Base-by-base conservation (phyloP, 495 filamentous ascomycete species). In the Glarea lozoyensis region DNA sequence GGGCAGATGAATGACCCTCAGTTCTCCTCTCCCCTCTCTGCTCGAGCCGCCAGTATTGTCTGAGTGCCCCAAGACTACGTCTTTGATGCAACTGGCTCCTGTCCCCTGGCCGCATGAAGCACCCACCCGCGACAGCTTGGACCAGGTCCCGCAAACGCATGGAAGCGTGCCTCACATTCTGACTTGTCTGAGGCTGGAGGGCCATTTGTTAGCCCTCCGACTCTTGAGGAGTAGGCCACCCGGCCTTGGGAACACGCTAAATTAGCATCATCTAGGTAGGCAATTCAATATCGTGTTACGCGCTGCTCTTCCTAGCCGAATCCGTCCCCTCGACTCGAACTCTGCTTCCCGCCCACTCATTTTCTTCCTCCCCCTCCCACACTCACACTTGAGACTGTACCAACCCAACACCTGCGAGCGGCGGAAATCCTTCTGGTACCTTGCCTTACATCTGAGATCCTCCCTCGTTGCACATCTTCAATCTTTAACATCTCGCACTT, bases 201-300 rank as follows among this genome's bases (percentile, higher is more conserved):
- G n/a, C n/a, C n/a, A n/a, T n/a, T n/a, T n/a, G n/a, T n/a, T n/a
- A n/a, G n/a, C n/a, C n/a, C n/a, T n/a, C n/a, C n/a, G n/a, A n/a
- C n/a, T n/a, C n/a, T n/a, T n/a, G n/a, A n/a, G n/a, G n/a, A n/a
- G n/a, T n/a, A n/a, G n/a, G n/a, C n/a, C n/a, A n/a, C n/a, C n/a
- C n/a, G n/a, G n/a, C n/a, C n/a, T n/a, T n/a, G n/a, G n/a, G n/a
- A n/a, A n/a, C n/a, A n/a, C n/a, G n/a, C n/a, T n/a, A n/a, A n/a
- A n/a, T n/a, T n/a, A n/a, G n/a, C n/a, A n/a, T n/a, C n/a, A n/a
- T n/a, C n/a, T n/a, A n/a, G n/a, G n/a, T n/a, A n/a, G n/a, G 38
- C 46, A 43, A 46, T 46, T 46, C 51, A 39, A 49, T 37, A 38
- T 35, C 27, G 32, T 54, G 46, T 46, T 54, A 54, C 46, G 52